phyloP scores from a whole-genome alignment of 1,139 yeast genomes.

The Pichiaceae sp. region DNA sequence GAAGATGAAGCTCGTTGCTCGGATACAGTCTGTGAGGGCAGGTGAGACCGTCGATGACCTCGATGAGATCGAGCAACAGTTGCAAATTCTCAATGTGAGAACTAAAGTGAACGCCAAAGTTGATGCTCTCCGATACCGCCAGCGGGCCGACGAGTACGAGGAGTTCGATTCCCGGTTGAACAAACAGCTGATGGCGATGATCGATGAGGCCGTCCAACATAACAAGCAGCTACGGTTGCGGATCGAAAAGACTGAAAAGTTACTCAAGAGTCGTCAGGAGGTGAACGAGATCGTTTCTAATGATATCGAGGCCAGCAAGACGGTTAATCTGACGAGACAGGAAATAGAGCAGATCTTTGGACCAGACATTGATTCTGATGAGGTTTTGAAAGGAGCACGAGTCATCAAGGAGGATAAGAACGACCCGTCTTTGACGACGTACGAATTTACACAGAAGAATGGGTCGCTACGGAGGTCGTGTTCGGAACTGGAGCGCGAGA shows the following conservation, averaged over 20 bases:
- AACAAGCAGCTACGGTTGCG: conserved; percentile 11
- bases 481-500: conserved; percentile 13
- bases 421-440: conserved; percentile 11
- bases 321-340: conserved; percentile 14
- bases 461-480: conserved; percentile 16
- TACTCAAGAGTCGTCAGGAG: conserved; percentile 15
- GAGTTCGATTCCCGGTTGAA: conserved; percentile 13
- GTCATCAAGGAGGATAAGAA: conserved; percentile 10
- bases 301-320: conserved; percentile 14
- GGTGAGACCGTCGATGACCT: conserved; percentile 9
- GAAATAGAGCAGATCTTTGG: conserved; percentile 21
- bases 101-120: conserved; percentile 11
- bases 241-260: conserved; percentile 14
- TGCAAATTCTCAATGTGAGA: conserved; percentile 11
- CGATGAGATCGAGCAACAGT: conserved; percentile 9
- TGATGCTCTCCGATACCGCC: conserved; percentile 12
- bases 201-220: conserved; percentile 14
- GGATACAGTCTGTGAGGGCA: conserved; percentile 9
- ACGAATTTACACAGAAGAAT: conserved; percentile 15
- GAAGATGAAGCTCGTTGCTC: conserved; percentile 12
- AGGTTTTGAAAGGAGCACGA: conserved; percentile 18
- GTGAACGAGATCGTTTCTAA: conserved; percentile 16
- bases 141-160: conserved; percentile 9
- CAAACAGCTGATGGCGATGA: conserved; percentile 11
- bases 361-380: conserved; percentile 12